A percentile compares a stretch with the other conserved stretches of the same genome.
Conservation (phyloP, 2,329 filamentous ascomycete genomes). For the Colletotrichum kahawae region DNA sequence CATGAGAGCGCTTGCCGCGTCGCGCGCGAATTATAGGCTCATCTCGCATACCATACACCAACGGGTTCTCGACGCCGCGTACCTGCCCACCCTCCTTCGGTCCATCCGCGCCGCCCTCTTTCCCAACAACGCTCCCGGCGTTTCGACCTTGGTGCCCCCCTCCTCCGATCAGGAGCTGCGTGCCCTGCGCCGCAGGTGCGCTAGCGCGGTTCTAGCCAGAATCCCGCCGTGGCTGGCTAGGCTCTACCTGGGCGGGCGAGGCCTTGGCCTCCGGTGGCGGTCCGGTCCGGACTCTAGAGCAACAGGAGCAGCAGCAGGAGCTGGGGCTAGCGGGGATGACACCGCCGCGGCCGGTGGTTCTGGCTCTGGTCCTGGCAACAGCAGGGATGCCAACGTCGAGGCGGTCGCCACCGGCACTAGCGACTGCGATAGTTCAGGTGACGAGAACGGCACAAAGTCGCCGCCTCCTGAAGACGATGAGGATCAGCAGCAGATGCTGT, state of each 20-base stretch:
- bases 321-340: neutral
- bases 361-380: neutral
- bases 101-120: constrained; percentile 81
- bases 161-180: constrained; percentile 63
- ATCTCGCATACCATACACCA: constrained; percentile 62
- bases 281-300: constrained; percentile 22
- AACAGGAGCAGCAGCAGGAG: neutral
- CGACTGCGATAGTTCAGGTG: constrained; percentile 20
- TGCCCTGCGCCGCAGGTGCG: constrained; percentile 70
- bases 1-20: constrained; percentile 17
- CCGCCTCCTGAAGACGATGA: constrained; percentile 32
- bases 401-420: constrained; percentile 24
- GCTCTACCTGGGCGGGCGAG: constrained; percentile 54
- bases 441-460: constrained; percentile 23
- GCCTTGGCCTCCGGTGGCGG: constrained; percentile 30
- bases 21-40: constrained; percentile 47
- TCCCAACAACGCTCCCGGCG: constrained; percentile 79
- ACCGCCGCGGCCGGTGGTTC: neutral
- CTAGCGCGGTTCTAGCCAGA: constrained; percentile 59
- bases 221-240: constrained; percentile 52
- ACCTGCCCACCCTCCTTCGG: constrained; percentile 71
- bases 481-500: constrained; percentile 55
- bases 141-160: constrained; percentile 65
- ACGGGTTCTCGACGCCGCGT: constrained; percentile 65
- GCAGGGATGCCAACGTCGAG: constrained; percentile 24